These are phyloP conservation scores for Echeveria elegans DNA, from an alignment of 164 flowering plant genomes.

Conservation along the genomic window DNA sequence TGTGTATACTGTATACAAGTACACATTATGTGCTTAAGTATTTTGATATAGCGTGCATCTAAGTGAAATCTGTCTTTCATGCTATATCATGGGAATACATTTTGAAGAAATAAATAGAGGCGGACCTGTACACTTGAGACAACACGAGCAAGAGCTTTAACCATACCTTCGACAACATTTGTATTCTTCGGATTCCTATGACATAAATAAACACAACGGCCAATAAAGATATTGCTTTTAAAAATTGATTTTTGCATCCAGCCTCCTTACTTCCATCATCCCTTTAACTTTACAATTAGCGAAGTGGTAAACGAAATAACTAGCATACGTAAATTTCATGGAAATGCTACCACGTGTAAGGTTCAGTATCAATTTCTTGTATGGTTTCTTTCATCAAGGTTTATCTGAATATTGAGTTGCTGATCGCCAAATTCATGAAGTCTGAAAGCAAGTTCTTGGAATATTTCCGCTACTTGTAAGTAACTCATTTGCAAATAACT, in stretches of 20 bases:
- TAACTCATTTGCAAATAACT: too few species aligned
- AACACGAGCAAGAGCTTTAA: conserved; percentile 90
- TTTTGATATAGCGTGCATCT: not conserved
- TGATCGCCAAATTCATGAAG: not conserved
- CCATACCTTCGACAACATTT: conserved; percentile 88
- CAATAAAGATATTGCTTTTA: not conserved
- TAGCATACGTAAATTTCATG: not conserved
- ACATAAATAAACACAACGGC: not conserved
- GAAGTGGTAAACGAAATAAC: not conserved
- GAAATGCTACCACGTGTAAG: not conserved
- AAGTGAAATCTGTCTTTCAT: not conserved
- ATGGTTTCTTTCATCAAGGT: not conserved
- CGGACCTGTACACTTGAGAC: conserved; percentile 85
- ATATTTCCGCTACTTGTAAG: too few species aligned
- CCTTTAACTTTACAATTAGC: not conserved
- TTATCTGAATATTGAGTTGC: not conserved
- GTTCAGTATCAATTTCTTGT: not conserved
- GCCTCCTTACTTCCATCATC: not conserved
- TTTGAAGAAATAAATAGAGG: not conserved
- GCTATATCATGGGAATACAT: not conserved
- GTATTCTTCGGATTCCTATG: conserved; percentile 91
- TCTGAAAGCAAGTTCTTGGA: not conserved
- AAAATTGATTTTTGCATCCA: not conserved
- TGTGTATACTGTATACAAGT: not conserved
- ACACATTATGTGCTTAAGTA: not conserved